Evolutionary conservation across 202 grass and related monocot genomes (phyloP).

Genomic region (Setaria viridis): DNA sequence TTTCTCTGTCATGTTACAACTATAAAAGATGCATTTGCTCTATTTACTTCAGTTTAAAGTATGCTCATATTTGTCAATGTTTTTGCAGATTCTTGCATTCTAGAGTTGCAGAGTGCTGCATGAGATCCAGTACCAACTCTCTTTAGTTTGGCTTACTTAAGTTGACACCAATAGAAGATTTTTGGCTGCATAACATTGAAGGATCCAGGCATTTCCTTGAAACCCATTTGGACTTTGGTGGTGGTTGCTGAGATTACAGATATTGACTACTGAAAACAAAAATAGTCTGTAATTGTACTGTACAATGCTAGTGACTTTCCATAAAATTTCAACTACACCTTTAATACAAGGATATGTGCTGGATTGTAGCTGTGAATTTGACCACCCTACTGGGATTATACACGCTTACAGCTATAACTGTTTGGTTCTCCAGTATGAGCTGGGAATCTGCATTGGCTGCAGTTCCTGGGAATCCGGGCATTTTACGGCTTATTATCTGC

Average conservation of each 20-base stretch:
- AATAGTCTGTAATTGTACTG: not conserved
- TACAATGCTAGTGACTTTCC: not conserved
- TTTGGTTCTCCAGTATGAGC: not conserved
- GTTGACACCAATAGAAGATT: not conserved
- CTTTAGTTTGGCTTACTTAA: not conserved
- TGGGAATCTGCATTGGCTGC: not conserved
- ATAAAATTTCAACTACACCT: not conserved
- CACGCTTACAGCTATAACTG: not conserved
- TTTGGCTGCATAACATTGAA: not conserved
- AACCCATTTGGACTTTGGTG: conserved; percentile 8
- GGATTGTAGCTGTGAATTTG: not conserved
- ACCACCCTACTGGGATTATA: not conserved
- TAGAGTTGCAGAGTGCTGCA: not conserved
- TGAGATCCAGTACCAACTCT: not conserved
- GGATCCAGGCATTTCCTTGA: not conserved
- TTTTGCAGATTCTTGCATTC: conserved; percentile 41
- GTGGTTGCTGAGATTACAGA: not conserved
- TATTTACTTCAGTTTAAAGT: not conserved
- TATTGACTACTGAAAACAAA: not conserved
- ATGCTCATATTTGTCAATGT: not conserved
- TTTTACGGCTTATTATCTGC: not conserved
- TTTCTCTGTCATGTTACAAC: not conserved
- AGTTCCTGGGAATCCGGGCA: not conserved
- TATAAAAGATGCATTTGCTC: not conserved
- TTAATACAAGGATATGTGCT: not conserved